Percentiles rank a stretch among this genome's conserved stretches.
Conservation (phyloP, 352 stramenopile genomes). For the Globisporangium solare region DNA sequence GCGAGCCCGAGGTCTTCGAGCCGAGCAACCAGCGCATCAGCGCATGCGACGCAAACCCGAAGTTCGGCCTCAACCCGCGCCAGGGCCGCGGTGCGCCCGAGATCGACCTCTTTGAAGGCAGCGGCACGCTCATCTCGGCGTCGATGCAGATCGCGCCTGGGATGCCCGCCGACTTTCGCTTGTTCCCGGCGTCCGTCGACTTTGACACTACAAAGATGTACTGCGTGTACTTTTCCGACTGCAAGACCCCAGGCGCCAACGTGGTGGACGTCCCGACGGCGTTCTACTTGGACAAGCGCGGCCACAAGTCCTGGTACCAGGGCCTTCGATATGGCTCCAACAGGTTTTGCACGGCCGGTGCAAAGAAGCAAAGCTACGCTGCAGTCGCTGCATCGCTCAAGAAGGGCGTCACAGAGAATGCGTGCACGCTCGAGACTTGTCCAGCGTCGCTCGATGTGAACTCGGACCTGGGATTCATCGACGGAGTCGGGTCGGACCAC, state of each 20-base stretch:
- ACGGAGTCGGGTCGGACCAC: conserved; percentile 17
- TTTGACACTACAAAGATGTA: conserved; percentile 21
- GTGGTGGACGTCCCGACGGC: conserved; percentile 33
- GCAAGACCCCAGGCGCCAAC: conserved; percentile 44
- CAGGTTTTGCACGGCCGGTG: conserved; percentile 26
- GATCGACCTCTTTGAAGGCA: conserved; percentile 93
- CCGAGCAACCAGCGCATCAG: conserved; percentile 40
- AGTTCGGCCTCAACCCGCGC: conserved; percentile 76
- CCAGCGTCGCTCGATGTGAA: conserved; percentile 42
- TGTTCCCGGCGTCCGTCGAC: conserved; percentile 30
- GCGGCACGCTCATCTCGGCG: conserved; percentile 71
- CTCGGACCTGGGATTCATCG: conserved; percentile 31
- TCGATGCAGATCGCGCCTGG: conserved; percentile 85
- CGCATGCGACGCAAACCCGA: conserved; percentile 80
- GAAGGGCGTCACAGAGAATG: conserved; percentile 40
- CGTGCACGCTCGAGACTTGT: conserved; percentile 33
- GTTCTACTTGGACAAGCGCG: conserved; percentile 32
- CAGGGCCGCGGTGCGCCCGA: conserved; percentile 77
- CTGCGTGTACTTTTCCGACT: conserved; percentile 36
- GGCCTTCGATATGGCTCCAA: conserved; percentile 47
- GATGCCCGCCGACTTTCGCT: conserved; percentile 51
- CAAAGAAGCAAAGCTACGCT: conserved; percentile 24
- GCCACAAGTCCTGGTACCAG: conserved; percentile 51
- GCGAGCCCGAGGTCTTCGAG: conserved; percentile 44
- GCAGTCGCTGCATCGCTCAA: conserved; percentile 25